phyloP scores from a whole-genome alignment of 2,329 filamentous ascomycete species.

The Dendrostoma leiphaemia region DNA sequence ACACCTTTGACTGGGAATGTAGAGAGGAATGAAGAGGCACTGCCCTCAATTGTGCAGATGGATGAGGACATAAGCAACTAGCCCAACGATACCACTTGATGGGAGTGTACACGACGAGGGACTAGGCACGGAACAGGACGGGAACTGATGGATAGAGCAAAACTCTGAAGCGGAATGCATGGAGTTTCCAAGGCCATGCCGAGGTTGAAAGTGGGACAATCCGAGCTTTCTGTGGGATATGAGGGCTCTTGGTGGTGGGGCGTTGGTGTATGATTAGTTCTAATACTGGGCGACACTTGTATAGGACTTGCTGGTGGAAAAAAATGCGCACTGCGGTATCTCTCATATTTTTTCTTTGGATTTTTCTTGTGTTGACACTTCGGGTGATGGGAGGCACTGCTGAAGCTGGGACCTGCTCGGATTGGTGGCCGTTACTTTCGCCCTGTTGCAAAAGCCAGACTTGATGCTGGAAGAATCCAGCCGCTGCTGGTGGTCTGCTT shows the following conservation, averaged over 20 bases:
- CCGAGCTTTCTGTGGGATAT: not conserved
- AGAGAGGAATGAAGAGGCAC: too few species aligned
- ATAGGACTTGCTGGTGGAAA: not conserved
- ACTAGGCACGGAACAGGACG: too few species aligned
- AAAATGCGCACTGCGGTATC: not conserved
- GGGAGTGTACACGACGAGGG: too few species aligned
- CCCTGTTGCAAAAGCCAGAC: not conserved
- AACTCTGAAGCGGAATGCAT: too few species aligned
- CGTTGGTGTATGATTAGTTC: slow-evolving; percentile 3
- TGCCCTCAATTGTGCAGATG: too few species aligned
- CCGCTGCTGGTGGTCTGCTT: not conserved
- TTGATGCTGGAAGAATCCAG: not conserved
- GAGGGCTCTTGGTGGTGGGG: not conserved
- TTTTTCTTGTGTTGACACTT: not conserved
- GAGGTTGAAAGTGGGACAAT: not conserved
- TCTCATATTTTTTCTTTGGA: not conserved
- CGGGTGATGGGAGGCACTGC: not conserved
- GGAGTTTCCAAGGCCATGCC: not conserved
- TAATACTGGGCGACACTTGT: not conserved
- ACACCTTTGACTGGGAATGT: not conserved
- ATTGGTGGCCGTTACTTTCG: too few species aligned
- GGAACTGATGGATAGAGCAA: too few species aligned
- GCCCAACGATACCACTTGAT: too few species aligned
- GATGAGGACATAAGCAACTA: too few species aligned
- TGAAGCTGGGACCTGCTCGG: not conserved